These are phyloP conservation scores for Epichloe sibirici DNA, from an alignment of 2,329 filamentous ascomycete species.

Conservation along the genomic window DNA sequence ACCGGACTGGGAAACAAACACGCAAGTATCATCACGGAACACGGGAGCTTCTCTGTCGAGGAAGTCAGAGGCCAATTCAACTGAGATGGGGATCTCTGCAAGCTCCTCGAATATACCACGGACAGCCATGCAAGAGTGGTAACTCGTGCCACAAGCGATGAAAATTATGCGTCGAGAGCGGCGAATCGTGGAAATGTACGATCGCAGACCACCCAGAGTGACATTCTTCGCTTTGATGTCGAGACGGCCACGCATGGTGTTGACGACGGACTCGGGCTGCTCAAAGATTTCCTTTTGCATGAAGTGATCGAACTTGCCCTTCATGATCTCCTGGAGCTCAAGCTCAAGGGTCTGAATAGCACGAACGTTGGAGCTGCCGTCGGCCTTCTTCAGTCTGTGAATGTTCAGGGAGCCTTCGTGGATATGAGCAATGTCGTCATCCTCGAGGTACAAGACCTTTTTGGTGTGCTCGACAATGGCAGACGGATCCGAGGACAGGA, in stretches of 20 bases:
- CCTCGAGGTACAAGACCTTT: conserved; percentile 99
- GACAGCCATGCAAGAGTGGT: conserved; percentile 99
- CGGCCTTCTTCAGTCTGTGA: conserved; percentile 92
- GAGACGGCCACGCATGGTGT: conserved; percentile 98
- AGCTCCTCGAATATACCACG: conserved; percentile 96
- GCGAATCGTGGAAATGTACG: conserved; percentile 93
- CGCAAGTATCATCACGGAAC: conserved; percentile 98
- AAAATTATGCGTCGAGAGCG: conserved; percentile 97
- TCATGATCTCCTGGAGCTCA: conserved; percentile 99
- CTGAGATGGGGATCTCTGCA: conserved; percentile 92
- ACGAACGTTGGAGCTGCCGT: conserved; percentile 92
- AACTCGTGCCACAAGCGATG: conserved; percentile 96
- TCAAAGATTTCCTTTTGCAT: conserved; percentile 99
- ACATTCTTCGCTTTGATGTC: conserved; percentile 89
- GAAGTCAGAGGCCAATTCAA: conserved; percentile 96
- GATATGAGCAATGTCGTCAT: conserved; percentile 98
- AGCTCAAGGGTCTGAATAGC: conserved; percentile 98
- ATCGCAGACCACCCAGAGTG: conserved; percentile 87
- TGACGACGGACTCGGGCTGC: conserved; percentile 97
- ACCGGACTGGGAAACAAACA: conserved; percentile 97
- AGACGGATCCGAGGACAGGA: conserved; percentile 95
- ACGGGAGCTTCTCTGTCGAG: conserved; percentile 91
- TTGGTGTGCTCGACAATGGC: conserved; percentile 99
- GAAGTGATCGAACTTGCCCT: conserved; percentile 99
- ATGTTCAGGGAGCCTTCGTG: conserved; percentile 99